Percentiles rank a stretch among this genome's conserved stretches.
These are phyloP conservation scores for Paramecium primaurelia DNA, from an alignment of 73 alveolate genomes.

Conservation along the genomic window DNA sequence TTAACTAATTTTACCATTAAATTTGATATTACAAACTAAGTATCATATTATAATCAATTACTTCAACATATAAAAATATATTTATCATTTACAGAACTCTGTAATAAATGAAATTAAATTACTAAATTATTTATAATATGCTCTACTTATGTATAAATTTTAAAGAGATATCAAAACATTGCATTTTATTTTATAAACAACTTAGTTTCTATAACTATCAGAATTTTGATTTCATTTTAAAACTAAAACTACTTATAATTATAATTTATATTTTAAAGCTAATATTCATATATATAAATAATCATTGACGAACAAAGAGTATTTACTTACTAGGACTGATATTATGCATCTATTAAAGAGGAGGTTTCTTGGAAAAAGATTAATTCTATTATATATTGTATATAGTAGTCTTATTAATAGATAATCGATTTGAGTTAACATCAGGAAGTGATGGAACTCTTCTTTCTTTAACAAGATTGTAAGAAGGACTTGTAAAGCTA, in stretches of 20 bases:
- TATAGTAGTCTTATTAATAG: background rate
- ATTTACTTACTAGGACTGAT: background rate
- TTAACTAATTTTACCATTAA: background rate
- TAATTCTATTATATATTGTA: background rate
- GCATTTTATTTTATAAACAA: too few species aligned
- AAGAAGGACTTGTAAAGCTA: background rate
- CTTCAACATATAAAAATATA: background rate
- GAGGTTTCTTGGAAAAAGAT: background rate
- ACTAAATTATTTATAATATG: too few species aligned
- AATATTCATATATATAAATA: background rate
- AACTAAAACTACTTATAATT: background rate
- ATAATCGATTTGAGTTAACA: background rate
- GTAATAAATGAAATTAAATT: background rate
- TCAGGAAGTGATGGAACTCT: background rate
- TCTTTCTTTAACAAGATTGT: background rate
- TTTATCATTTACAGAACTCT: background rate
- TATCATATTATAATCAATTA: background rate
- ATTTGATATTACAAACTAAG: background rate
- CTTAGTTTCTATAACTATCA: background rate
- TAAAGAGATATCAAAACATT: too few species aligned
- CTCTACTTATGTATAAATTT: too few species aligned
- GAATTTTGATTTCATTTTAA: background rate
- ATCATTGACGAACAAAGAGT: conserved; percentile 1
- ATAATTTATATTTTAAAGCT: background rate
- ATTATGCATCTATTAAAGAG: background rate